Evolutionary conservation across 495 filamentous ascomycete genomes (phyloP), one percentile per base, ranked within the genome.

Genomic region (Penicillium canescens): DNA sequence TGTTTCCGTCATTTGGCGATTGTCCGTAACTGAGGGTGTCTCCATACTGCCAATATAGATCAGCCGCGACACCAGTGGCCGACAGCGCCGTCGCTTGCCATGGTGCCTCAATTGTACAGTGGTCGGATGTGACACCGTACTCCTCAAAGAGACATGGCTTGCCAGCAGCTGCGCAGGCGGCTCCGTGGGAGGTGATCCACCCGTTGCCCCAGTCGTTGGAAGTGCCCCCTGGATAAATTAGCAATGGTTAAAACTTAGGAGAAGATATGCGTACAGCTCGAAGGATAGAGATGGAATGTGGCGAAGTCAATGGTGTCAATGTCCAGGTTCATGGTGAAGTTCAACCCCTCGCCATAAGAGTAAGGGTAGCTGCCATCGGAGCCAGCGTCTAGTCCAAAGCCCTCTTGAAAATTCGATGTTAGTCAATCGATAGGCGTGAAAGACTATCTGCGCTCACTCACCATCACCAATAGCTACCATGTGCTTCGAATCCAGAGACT

Each of bases 131-230:
- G 37, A 79, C 60, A 54, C 85, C 84, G 56, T 89, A 89, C 62
- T 89, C 87, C 56, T 90, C 86, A 44, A 86, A 77, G 18, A 89
- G 72, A 38, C 87, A 86, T 0, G 87, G 85, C 68, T 89, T 89
- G 18, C 78, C 78, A 8, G 75, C 78, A 9, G 75, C 77, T 33
- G 68, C 67, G 49, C 82, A 84, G 1, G 80, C 74, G 0, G 67
- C 73, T 2, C 78, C 82, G 52, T 90, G 86, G 44, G 85, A 77
- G 4, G 66, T 68, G 52, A 89, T 76, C 86, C 86, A 89, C 42
- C 73, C 69, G 36, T 76, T 76, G 6, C 79, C 80, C 73, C 77
- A 81, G 48, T 60, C 58, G 47, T 70, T 50, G 18, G 64, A 56
- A 1, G 63, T 69, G 23, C 74, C 69, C 82, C 81, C 59, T 61